Conservation (phyloP, 257 asterid genomes). For the Voacanga thouarsii region DNA sequence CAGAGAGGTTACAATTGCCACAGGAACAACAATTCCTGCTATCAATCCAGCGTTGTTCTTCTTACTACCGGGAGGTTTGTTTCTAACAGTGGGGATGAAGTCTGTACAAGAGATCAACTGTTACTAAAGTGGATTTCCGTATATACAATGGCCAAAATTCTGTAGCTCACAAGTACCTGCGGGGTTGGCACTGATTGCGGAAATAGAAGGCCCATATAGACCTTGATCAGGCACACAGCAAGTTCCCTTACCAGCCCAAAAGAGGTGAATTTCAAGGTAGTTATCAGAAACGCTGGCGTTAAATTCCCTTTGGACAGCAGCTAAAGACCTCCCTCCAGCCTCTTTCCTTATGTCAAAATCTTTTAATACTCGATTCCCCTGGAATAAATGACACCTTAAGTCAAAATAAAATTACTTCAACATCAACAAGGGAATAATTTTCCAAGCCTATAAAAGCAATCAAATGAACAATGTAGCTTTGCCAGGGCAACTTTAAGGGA, state of each 20-base stretch:
- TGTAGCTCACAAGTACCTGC: slow-evolving; percentile 39
- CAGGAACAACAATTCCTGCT: slow-evolving; percentile 54
- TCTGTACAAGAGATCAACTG: slow-evolving; percentile 33
- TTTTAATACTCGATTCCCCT: slow-evolving; percentile 52
- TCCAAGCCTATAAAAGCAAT: background rate
- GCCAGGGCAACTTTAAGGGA: background rate
- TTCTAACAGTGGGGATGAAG: slow-evolving; percentile 49
- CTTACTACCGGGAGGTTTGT: slow-evolving; percentile 43
- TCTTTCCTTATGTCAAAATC: slow-evolving; percentile 65
- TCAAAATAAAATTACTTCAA: slow-evolving; percentile 1
- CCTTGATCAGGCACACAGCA: slow-evolving; percentile 72
- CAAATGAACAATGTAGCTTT: background rate
- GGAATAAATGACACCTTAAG: slow-evolving; percentile 4
- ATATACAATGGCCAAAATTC: background rate
- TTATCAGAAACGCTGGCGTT: slow-evolving; percentile 53
- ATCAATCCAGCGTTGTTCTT: slow-evolving; percentile 48
- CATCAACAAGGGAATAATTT: background rate
- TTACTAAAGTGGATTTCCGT: background rate
- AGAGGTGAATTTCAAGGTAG: slow-evolving; percentile 71
- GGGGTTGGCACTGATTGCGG: slow-evolving; percentile 66
- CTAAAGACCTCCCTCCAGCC: slow-evolving; percentile 45
- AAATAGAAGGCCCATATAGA: slow-evolving; percentile 66
- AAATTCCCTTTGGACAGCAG: slow-evolving; percentile 45
- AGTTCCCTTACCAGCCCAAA: slow-evolving; percentile 94
- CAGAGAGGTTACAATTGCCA: slow-evolving; percentile 36